Evolutionary conservation across 2,329 filamentous ascomycete genomes (phyloP), one percentile per base, ranked within the genome.

Genomic region (Nigrospora sphaerica): DNA sequence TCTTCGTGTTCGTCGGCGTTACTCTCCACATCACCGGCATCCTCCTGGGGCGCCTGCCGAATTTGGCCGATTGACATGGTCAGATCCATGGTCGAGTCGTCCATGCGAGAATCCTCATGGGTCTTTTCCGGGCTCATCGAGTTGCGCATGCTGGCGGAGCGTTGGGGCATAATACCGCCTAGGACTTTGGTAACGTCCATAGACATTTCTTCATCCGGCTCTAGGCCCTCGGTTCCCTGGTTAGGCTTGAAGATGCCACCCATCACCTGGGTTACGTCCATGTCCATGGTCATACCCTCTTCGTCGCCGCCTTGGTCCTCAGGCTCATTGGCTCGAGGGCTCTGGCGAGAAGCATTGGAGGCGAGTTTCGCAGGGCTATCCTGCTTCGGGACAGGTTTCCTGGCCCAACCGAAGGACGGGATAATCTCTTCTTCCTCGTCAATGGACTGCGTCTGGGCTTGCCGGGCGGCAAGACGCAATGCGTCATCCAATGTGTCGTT

Each of bases 151-250:
- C 48, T 58, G 50, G n/a, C 55, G 52, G 47, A 54, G 57, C 46
- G 58, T 41, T 69, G 73, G 6, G 75, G 69, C 17, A 95, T 65
- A 45, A 97, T 96, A 3, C 84, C 80, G 10, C 92, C 92, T 45
- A 95, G 73, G 10, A 81, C 88, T 46, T 80, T 81, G 2, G 92
- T 96, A 9, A 96, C 88, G 56, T 97, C 92, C 92, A 97, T 96
- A 18, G 88, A 93, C 74, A 95, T 83, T 35, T 91, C 88, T 52
- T 81, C 78, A 17, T 78, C 75, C 19, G 75, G 69, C 14, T 65
- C 62, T 12, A 72, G 71, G 12, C 76, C 72, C 6, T 68, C 61
- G 19, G 72, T 59, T 44, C 72, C 44, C 33, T 53, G 43, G 7
- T 44, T 47, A 19, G 54, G 50, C 50, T 60, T 63, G 35, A 76